Base-by-base conservation (phyloP, 257 asterid genomes). In the Capsicum rhomboideum region DNA sequence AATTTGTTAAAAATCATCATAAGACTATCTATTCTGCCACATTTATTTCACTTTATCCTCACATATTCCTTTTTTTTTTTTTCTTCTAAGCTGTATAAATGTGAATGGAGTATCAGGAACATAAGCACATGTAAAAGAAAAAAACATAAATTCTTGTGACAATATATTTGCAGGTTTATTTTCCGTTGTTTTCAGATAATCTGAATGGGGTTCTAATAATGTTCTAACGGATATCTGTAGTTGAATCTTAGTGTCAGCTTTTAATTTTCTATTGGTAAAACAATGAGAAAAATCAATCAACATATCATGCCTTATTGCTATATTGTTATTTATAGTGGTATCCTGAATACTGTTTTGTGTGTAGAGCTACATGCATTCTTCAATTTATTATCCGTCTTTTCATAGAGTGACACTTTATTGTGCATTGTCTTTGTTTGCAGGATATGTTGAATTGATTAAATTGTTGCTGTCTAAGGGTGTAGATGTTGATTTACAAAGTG, bases 401-500 rank as follows among this genome's bases (percentile, higher is more conserved):
- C 59, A 16, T 42, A 49, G 56, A 58, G 34, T 34, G 72, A 56
- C 52, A 42, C 58, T 80, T 82, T 63, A 14, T 81, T 59, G 10
- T 81, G 23, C 54, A 52, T 23, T 11, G 29, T 85, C 86, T 80
- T 89, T 82, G 50, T 52, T 81, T 88, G 93, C 93, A 94, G 99
- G 98, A 67, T 90, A 93, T 88, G 83, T 87, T 82, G 96, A 95
- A 83, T 84, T 93, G 86, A 87, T 94, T 88, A 87, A 87, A 81
- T 83, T 89, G 83, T 88, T 97, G 82, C 91, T 97, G 69, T 83
- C 90, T 28, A 91, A 91, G 89, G 94, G 91, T 44, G 89, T 92
- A 80, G 82, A 89, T 90, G 96, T 92, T 88, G 90, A 97, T 85
- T 87, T 91, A 64, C 94, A 90, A 91, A 92, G 99, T 90, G 97